phyloP scores from a whole-genome alignment of 1,284 basidiomycete genomes.

The Inonotus hispidus region DNA sequence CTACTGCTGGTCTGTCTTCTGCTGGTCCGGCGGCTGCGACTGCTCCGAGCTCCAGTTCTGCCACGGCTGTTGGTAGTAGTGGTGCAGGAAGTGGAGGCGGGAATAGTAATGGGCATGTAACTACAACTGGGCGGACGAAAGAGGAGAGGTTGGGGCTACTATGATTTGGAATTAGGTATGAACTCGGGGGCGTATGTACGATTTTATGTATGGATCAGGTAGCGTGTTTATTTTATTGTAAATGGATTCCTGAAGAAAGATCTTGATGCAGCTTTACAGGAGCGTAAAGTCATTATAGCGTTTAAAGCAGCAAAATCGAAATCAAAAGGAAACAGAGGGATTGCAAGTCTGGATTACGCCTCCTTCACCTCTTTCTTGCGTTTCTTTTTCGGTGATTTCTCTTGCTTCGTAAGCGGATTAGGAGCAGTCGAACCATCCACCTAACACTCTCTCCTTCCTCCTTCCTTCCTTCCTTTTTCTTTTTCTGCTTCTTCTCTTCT shows the following conservation, averaged over 20 bases:
- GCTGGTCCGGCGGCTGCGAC: conserved; percentile 28
- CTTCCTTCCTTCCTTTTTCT: conserved; percentile 28
- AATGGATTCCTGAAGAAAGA: too few relatives aligned
- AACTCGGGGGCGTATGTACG: too few relatives aligned
- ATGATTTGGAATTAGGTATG: conserved; percentile 8
- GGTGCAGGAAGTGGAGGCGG: conserved; percentile 24
- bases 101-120: conserved; percentile 22
- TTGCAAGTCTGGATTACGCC: background rate
- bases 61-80: conserved; percentile 22
- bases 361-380: conserved; percentile 1
- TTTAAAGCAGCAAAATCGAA: background rate
- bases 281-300: background rate
- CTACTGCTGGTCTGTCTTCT: conserved; percentile 19
- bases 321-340: background rate
- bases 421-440: conserved; percentile 14
- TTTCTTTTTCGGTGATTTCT: conserved; percentile 22
- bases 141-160: conserved; percentile 34
- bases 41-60: conserved; percentile 27
- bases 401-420: conserved; percentile 11
- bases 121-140: conserved; percentile 28
- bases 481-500: conserved; percentile 30
- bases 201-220: too few relatives aligned
- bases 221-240: too few relatives aligned
- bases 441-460: conserved; percentile 25
- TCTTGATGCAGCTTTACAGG: background rate